Conservation (phyloP, 2,329 filamentous ascomycete genomes). For the Cercospora citrullina region DNA sequence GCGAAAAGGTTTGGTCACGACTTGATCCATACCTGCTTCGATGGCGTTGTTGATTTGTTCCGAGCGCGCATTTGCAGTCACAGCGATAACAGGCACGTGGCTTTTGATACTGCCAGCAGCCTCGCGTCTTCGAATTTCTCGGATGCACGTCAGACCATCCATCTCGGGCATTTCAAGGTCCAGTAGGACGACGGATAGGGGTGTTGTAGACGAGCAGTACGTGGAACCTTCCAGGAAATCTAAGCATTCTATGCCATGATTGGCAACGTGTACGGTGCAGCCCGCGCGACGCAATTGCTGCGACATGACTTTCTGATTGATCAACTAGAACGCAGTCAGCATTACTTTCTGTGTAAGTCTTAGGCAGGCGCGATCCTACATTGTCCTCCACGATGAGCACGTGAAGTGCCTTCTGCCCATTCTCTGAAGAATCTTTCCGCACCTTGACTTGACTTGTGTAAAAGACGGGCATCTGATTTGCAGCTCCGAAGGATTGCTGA, state of each 20-base stretch:
- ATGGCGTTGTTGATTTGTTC: conserved; percentile 38
- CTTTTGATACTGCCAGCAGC: conserved; percentile 41
- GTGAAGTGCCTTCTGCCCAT: conserved; percentile 27
- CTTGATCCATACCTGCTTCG: conserved; percentile 39
- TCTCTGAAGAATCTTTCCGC: not conserved
- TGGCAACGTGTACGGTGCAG: conserved; percentile 36
- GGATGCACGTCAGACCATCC: conserved; percentile 37
- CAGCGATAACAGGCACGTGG: conserved; percentile 38
- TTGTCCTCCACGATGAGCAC: conserved; percentile 40
- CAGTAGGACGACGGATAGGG: conserved; percentile 35
- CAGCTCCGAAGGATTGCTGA: conserved; percentile 6
- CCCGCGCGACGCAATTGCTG: conserved; percentile 33
- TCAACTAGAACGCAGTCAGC: conserved; percentile 3
- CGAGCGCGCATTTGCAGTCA: conserved; percentile 39
- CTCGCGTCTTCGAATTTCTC: conserved; percentile 36
- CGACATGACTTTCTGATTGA: conserved; percentile 39
- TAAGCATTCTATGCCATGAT: conserved; percentile 39
- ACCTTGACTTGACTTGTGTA: not conserved
- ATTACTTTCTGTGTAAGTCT: not conserved
- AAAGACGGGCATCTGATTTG: not conserved
- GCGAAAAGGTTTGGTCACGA: conserved; percentile 40
- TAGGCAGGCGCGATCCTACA: conserved; percentile 5
- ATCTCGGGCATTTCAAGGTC: conserved; percentile 41
- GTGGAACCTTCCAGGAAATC: conserved; percentile 31
- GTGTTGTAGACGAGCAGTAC: conserved; percentile 27